A percentile compares a stretch with the other conserved stretches of the same genome.
phyloP scores from a whole-genome alignment of 1,139 yeast genomes.

The Nadsonia starkeyi-henricii region DNA sequence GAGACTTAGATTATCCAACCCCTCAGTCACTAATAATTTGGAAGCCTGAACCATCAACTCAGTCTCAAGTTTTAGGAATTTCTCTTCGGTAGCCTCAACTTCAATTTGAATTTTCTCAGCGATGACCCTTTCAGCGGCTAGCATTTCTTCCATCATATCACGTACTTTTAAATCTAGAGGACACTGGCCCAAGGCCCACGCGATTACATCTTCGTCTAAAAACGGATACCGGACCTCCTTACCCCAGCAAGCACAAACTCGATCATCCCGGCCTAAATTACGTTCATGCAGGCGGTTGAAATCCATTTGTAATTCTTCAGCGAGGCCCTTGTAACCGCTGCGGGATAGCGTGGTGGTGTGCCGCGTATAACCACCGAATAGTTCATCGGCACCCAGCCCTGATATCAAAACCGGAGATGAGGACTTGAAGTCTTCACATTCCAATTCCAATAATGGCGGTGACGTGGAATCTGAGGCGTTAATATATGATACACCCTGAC shows the following conservation, averaged over 20 bases:
- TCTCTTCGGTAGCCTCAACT: not conserved
- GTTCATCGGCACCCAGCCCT: slow-evolving; percentile 96
- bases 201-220: slow-evolving; percentile 50
- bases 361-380: slow-evolving; percentile 83
- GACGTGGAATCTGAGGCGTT: slow-evolving; percentile 4
- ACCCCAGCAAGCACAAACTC: slow-evolving; percentile 76
- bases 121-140: not conserved
- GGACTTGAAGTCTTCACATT: slow-evolving; percentile 19
- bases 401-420: slow-evolving; percentile 52
- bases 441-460: not conserved
- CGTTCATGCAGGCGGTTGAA: slow-evolving; percentile 61
- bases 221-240: slow-evolving; percentile 86
- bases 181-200: slow-evolving; percentile 27
- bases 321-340: slow-evolving; percentile 25
- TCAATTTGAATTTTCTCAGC: not conserved
- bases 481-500: slow-evolving; percentile 26
- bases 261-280: slow-evolving; percentile 82
- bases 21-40: not conserved
- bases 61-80: not conserved
- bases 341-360: slow-evolving; percentile 34
- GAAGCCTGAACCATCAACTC: not conserved
- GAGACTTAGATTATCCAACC: too few species aligned
- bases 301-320: slow-evolving; percentile 50
- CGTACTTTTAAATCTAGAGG: slow-evolving; percentile 25
- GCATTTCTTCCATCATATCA: slow-evolving; percentile 6